Evolutionary conservation across 176 grass and related monocot species (phyloP).

Genomic region (Juncus inflexus): DNA sequence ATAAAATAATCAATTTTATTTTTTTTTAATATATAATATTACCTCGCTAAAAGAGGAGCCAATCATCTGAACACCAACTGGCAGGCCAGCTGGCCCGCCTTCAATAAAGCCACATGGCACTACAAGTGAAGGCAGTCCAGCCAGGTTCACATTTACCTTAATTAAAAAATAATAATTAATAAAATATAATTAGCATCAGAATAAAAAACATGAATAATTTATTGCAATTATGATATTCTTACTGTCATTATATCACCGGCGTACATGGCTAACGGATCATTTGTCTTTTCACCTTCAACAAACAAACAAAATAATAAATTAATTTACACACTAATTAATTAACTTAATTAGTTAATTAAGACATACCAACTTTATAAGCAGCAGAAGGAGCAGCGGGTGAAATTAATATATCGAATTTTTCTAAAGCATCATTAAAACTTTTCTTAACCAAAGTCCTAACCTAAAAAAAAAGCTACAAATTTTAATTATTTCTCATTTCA

Average conservation of each 20-base stretch:
- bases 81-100: conserved; percentile 63
- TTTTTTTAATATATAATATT: conserved; percentile 8
- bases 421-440: conserved; percentile 84
- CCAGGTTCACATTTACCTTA: conserved; percentile 95
- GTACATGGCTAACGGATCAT: conserved; percentile 93
- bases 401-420: conserved; percentile 67
- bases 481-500: conserved; percentile 7
- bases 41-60: conserved; percentile 73
- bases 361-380: conserved; percentile 87
- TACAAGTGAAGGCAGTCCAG: conserved; percentile 77
- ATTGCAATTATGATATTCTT: conserved; percentile 21
- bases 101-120: conserved; percentile 87
- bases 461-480: conserved; percentile 41
- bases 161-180: neutral
- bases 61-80: conserved; percentile 91
- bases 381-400: conserved; percentile 88
- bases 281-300: conserved; percentile 86
- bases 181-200: neutral
- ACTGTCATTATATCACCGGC: conserved; percentile 98
- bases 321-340: neutral
- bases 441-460: conserved; percentile 89
- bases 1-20: neutral
- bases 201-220: neutral
- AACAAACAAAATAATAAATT: conserved; percentile 7
- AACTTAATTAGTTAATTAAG: conserved; percentile 11